Percentiles rank a stretch among this genome's conserved stretches.
Evolutionary conservation across 208 protist species (phyloP).

Genomic region (Herpetomonas muscarum): DNA sequence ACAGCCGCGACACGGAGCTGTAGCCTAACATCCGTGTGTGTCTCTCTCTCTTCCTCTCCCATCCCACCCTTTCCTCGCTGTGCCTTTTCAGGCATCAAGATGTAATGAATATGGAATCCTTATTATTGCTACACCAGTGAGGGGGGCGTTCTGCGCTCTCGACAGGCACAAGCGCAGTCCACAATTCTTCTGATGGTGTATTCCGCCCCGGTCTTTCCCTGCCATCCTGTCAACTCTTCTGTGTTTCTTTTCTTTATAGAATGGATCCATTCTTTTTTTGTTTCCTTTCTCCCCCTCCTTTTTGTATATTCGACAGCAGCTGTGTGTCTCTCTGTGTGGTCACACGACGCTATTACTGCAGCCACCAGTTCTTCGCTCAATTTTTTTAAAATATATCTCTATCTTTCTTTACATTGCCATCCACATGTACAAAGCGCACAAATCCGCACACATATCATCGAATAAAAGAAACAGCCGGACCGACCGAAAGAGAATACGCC

Average conservation of each 20-base stretch:
- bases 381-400: background rate
- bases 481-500: too few species aligned
- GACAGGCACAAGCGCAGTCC: too few species aligned
- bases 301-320: background rate
- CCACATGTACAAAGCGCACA: background rate
- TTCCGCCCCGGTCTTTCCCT: background rate
- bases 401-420: background rate
- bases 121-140: too few species aligned
- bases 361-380: background rate
- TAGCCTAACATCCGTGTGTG: slow-evolving; percentile 10
- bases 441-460: too few species aligned
- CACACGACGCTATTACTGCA: background rate
- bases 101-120: too few species aligned
- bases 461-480: too few species aligned
- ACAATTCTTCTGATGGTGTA: background rate
- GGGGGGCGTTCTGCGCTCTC: too few species aligned
- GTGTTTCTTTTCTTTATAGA: background rate
- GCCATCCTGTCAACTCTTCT: background rate
- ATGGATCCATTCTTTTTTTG: background rate
- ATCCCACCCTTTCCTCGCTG: background rate
- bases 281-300: slow-evolving; percentile 1
- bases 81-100: background rate
- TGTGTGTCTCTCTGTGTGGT: background rate
- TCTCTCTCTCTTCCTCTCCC: background rate
- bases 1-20: slow-evolving; percentile 80